phyloP scores from a whole-genome alignment of 805 yeast genomes.

The Wickerhamomyces subpelliculosus region DNA sequence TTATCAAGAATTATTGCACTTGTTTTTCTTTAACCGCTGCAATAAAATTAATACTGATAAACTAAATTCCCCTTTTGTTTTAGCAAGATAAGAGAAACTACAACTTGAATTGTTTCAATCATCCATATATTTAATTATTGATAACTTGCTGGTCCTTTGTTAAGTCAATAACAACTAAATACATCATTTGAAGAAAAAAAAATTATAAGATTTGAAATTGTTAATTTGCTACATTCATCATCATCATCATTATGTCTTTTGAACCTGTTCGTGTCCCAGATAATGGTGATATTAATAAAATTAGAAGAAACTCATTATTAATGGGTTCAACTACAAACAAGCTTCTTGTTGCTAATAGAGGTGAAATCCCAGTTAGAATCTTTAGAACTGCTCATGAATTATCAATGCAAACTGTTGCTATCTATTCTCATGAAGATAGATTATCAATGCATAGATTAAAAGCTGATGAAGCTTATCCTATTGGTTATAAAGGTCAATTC shows the following conservation, averaged over 20 bases:
- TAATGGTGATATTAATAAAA: conserved; percentile 21
- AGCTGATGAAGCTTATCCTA: conserved; percentile 89
- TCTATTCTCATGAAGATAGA: conserved; percentile 93
- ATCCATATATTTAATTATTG: neutral
- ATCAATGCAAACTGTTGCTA: conserved; percentile 95
- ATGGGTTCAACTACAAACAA: conserved; percentile 37
- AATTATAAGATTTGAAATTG: too few relatives aligned
- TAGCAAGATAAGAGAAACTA: neutral
- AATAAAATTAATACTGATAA: too few relatives aligned
- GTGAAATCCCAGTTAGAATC: conserved; percentile 81
- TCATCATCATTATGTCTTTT: conserved; percentile 8
- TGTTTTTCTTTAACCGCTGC: too few relatives aligned
- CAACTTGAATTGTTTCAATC: neutral
- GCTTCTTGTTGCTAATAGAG: conserved; percentile 78
- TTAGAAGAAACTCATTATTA: conserved; percentile 34
- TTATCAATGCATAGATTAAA: conserved; percentile 91
- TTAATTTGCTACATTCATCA: too few relatives aligned
- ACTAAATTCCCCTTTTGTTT: too few relatives aligned
- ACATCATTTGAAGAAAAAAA: neutral
- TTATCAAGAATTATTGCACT: too few relatives aligned
- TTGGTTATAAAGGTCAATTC: conserved; percentile 83
- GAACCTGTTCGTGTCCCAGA: conserved; percentile 10
- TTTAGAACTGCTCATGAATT: conserved; percentile 97
- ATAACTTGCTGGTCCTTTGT: neutral
- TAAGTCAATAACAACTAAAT: neutral